Percentiles rank a stretch among this genome's conserved stretches.
These are phyloP conservation scores for Macrocystidia cucumis DNA, from an alignment of 1,284 basidiomycete genomes.

Conservation along the genomic window DNA sequence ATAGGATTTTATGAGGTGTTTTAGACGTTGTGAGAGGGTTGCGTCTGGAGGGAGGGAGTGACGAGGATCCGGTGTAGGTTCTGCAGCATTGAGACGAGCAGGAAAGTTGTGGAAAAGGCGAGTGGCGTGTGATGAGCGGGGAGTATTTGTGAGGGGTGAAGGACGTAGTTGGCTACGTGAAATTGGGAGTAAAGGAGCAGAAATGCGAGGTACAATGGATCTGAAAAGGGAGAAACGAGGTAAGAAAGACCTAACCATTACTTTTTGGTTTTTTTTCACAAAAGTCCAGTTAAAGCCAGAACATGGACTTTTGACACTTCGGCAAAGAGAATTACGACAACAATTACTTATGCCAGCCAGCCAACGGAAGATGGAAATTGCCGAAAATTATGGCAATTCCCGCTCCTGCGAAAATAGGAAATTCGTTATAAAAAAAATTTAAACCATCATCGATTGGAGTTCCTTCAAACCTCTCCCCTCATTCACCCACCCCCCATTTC, in stretches of 20 bases:
- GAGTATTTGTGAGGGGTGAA: constrained; percentile 18
- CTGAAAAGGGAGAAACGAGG: constrained; percentile 23
- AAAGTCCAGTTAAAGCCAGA: no score
- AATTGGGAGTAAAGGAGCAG: constrained; percentile 39
- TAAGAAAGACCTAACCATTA: constrained; percentile 20
- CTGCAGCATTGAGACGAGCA: constrained; percentile 29
- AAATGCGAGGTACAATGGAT: constrained; percentile 25
- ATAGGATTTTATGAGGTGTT: constrained; percentile 84
- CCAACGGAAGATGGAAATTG: no score
- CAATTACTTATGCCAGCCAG: no score
- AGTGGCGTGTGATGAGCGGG: constrained; percentile 20
- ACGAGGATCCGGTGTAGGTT: constrained; percentile 16
- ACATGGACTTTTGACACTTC: no score
- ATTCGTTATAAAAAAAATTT: no score
- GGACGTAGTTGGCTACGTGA: constrained; percentile 17
- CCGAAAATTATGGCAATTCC: no score
- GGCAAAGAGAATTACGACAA: no score
- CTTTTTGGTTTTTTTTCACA: no score
- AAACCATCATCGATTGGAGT: constrained; percentile 6
- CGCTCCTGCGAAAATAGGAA: no score
- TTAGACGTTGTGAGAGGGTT: constrained; percentile 67
- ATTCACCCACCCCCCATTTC: constrained; percentile 27
- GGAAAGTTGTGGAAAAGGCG: constrained; percentile 45
- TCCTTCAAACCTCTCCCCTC: constrained; percentile 9
- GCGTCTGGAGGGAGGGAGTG: constrained; percentile 35